Base-by-base conservation (phyloP, 352 stramenopile genomes). In the Globisporangium lucens region DNA sequence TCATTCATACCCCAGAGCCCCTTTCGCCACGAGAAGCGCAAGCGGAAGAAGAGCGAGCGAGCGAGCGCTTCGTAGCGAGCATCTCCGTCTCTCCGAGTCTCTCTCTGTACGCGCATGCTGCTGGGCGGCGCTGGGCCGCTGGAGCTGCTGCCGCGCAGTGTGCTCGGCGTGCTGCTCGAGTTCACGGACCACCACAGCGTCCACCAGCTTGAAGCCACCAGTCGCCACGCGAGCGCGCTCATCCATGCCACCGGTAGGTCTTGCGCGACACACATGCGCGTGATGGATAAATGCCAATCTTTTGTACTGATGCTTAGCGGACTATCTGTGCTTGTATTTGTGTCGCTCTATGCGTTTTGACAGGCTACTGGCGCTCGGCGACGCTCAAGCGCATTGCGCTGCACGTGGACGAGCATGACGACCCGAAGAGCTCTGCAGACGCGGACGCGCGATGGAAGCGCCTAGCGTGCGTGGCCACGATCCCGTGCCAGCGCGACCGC, bases 1-100 rank as follows among this genome's bases (percentile, higher is more conserved):
- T 9, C 27, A 27, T 15, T 17, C 52, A 36, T 20, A 4, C 29
- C 3, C 8, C 63, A 68, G 27, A 63, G 52, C 41, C 38, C 52
- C 38, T 51, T 65, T 81, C 68, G 41, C 70, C 73, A 0, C 69
- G 72, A 27, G 80, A 78, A 58, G 77, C 71, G 35, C 63, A 79
- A 35, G 56, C 63, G 30, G 15, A 8, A 49, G 15, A 17, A n/a
- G 38, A 6, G 38, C 24, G 24, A 47, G 20, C 52, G 17, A 30
- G 29, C 29, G 3, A 30, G 29, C 29, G 29, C 2, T 4, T 30
- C 29, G 29, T 30, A 24, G 24, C 24, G 24, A 24, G 24, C 24
- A 24, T 24, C 24, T 24, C 24, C 24, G 24, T 30, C 3, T 30
- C 29, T 24, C 53, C 17, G 17, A 59, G 49, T 29, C 22, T 29